Conservation (phyloP, 2,329 filamentous ascomycete species). For the Fragosphaeria purpurea region DNA sequence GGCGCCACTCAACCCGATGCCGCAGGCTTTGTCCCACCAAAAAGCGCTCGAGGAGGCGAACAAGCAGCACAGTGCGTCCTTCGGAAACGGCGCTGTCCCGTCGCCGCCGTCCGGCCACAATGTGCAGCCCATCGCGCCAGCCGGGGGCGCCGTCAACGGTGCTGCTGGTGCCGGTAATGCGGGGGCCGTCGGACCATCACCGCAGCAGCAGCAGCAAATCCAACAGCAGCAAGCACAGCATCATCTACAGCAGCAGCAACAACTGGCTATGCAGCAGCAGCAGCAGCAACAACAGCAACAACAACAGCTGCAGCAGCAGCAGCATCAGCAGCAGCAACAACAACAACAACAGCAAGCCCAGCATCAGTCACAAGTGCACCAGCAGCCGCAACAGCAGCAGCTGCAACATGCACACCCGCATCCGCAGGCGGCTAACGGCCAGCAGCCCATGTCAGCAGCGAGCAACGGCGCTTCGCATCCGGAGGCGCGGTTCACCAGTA, state of each 20-base stretch:
- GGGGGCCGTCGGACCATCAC: slow-evolving; percentile 11
- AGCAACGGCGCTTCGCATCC: slow-evolving; percentile 1
- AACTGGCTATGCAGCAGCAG: slow-evolving; percentile 53
- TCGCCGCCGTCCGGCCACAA: slow-evolving; percentile 1
- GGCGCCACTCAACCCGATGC: slow-evolving; percentile 28
- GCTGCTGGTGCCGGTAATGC: background rate
- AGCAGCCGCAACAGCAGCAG: slow-evolving; percentile 3
- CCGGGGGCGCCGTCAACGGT: background rate
- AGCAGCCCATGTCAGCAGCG: background rate
- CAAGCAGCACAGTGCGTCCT: slow-evolving; percentile 22
- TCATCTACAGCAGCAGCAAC: slow-evolving; percentile 14
- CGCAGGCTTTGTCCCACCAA: slow-evolving; percentile 37
- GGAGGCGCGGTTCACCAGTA: slow-evolving; percentile 15
- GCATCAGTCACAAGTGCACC: slow-evolving; percentile 10
- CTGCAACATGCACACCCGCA: background rate
- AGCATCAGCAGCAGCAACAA: slow-evolving; percentile 18
- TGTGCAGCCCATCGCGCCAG: slow-evolving; percentile 5
- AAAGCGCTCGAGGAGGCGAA: slow-evolving; percentile 41
- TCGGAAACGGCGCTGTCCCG: slow-evolving; percentile 7
- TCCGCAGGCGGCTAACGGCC: slow-evolving; percentile 17
- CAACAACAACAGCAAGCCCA: background rate
- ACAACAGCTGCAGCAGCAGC: slow-evolving; percentile 17
- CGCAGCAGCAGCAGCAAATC: slow-evolving; percentile 7
- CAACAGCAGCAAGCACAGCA: slow-evolving; percentile 5
- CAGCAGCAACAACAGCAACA: slow-evolving; percentile 58